A percentile compares a stretch with the other conserved stretches of the same genome.
phyloP scores from a whole-genome alignment of 192 early-diverging fungal genomes.

The Rhizophagus prolifer region DNA sequence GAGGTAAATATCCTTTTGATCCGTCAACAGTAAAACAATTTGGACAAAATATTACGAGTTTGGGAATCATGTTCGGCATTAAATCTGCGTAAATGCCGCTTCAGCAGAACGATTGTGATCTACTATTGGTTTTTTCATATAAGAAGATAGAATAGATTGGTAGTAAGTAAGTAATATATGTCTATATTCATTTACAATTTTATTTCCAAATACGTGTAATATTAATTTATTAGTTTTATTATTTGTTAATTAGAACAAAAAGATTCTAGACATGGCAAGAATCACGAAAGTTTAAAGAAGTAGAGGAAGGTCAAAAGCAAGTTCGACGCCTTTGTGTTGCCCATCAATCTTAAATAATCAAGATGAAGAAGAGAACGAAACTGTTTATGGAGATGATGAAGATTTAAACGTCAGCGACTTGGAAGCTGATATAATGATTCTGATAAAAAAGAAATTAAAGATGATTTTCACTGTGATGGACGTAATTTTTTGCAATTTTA shows the following conservation, averaged over 20 bases:
- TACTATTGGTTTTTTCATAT: too few relatives aligned
- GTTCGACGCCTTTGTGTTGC: not conserved
- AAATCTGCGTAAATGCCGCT: too few relatives aligned
- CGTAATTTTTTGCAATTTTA: too few relatives aligned
- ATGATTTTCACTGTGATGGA: not conserved
- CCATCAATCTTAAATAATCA: not conserved
- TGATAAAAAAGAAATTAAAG: not conserved
- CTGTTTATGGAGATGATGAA: not conserved
- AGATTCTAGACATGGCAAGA: not conserved
- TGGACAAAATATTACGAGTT: not conserved
- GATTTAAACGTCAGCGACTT: not conserved
- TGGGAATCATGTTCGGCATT: not conserved
- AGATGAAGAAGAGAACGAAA: too few relatives aligned
- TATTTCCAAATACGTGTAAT: too few relatives aligned
- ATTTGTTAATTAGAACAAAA: not conserved
- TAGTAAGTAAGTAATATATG: not conserved
- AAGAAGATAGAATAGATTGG: not conserved
- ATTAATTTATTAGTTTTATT: not conserved
- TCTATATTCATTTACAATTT: too few relatives aligned
- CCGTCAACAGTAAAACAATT: not conserved
- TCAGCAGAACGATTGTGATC: too few relatives aligned
- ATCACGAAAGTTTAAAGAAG: not conserved
- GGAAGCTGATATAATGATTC: not conserved
- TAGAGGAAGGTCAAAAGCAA: not conserved
- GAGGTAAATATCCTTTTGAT: slow-evolving; percentile 3